phyloP scores from a whole-genome alignment of 1,284 basidiomycete genomes.

The Exobasidium rhododendri region DNA sequence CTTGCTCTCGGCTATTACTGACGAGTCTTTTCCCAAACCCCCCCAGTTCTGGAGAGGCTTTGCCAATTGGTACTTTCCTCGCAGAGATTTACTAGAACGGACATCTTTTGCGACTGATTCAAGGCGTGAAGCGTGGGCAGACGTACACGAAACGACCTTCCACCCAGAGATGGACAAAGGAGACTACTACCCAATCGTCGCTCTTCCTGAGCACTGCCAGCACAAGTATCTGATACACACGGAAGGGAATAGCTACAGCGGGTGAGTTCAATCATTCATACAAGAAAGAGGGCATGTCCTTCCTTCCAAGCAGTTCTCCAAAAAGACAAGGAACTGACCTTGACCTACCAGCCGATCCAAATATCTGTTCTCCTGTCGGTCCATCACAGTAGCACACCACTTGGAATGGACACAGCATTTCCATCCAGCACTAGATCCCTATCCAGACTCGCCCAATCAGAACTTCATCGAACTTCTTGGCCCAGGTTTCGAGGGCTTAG shows the following conservation, averaged over 20 bases:
- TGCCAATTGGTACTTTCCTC: conserved; percentile 27
- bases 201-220: conserved; percentile 17
- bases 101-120: conserved; percentile 24
- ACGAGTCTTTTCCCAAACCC: conserved; percentile 8
- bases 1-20: too few relatives aligned
- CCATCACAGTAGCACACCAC: conserved; percentile 30
- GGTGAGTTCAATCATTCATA: too few relatives aligned
- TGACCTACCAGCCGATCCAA: conserved; percentile 24
- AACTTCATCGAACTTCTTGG: conserved; percentile 31
- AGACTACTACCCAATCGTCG: neutral
- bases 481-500: conserved; percentile 25
- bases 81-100: conserved; percentile 23
- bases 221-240: conserved; percentile 38
- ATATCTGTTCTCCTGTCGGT: conserved; percentile 29
- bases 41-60: conserved; percentile 25
- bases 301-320: too few relatives aligned
- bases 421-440: conserved; percentile 30
- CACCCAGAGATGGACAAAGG: neutral
- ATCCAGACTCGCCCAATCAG: conserved; percentile 14
- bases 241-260: conserved; percentile 42
- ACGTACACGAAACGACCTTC: conserved; percentile 36
- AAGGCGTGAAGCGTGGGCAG: conserved; percentile 24
- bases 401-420: conserved; percentile 47
- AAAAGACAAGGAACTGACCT: too few relatives aligned
- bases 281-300: too few relatives aligned